Conservation (phyloP, 1,284 basidiomycete genomes). For the Tilletia indica region DNA sequence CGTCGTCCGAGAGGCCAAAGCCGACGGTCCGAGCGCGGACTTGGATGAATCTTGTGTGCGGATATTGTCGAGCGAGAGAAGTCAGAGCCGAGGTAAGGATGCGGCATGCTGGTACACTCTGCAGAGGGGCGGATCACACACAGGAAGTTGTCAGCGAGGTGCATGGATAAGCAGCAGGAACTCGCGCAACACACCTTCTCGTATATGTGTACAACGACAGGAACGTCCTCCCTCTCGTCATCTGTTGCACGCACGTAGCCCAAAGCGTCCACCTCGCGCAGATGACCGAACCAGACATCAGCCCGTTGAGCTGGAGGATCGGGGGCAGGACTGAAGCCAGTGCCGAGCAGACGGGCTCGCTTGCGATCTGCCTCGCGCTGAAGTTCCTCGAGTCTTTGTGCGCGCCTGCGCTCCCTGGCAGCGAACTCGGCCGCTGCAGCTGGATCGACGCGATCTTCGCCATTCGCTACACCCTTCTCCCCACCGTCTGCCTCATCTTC, state of each 20-base stretch:
- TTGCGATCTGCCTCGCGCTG: constrained; percentile 19
- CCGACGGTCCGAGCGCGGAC: constrained; percentile 43
- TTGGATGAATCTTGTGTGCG: constrained; percentile 44
- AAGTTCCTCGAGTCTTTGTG: constrained; percentile 35
- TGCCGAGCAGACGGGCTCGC: neutral
- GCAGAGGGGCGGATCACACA: neutral
- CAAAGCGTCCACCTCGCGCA: constrained; percentile 41
- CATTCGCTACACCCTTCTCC: constrained; percentile 20
- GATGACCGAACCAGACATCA: constrained; percentile 39
- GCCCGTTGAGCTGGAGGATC: neutral
- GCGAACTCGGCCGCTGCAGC: constrained; percentile 32
- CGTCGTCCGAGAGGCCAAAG: constrained; percentile 24
- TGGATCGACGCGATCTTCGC: constrained; percentile 21
- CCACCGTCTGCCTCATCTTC: constrained; percentile 20
- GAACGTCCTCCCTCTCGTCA: constrained; percentile 29
- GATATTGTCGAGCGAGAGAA: constrained; percentile 37
- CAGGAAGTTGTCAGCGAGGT: neutral
- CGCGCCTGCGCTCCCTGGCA: constrained; percentile 32
- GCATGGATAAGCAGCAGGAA: neutral
- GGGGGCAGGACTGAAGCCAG: neutral
- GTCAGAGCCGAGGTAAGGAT: constrained; percentile 33
- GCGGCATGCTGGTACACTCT: constrained; percentile 37
- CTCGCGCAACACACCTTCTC: constrained; percentile 29
- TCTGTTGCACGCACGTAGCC: constrained; percentile 45
- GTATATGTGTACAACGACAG: constrained; percentile 48